phyloP scores from a whole-genome alignment of 2,329 filamentous ascomycete genomes.

The Botrytis fabae region DNA sequence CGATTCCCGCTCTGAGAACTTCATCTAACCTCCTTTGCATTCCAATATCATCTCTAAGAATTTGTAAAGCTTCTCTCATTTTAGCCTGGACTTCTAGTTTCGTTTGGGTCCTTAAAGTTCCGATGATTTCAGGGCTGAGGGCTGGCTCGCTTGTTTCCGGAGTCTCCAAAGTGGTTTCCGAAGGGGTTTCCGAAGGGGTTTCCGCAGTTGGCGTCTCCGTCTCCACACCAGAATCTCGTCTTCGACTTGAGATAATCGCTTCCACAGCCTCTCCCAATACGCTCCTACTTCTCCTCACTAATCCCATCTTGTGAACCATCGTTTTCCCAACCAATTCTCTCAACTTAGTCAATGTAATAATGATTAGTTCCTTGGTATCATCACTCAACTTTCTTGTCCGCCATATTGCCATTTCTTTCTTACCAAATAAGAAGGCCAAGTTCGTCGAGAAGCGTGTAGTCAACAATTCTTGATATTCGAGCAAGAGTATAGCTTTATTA shows the following conservation, averaged over 20 bases:
- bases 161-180: neutral
- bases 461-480: conserved; percentile 20
- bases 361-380: conserved; percentile 20
- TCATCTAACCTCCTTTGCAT: conserved; percentile 21
- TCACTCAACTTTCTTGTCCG: conserved; percentile 18
- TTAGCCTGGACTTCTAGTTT: conserved; percentile 4
- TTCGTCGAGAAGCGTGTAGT: conserved; percentile 21
- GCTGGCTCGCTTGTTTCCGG: neutral
- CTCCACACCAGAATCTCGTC: conserved; percentile 8
- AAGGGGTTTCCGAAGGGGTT: neutral
- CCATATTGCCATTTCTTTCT: conserved; percentile 21
- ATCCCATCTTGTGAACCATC: conserved; percentile 19
- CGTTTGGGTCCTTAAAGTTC: neutral
- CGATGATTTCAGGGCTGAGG: neutral
- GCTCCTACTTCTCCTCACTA: conserved; percentile 20
- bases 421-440: conserved; percentile 19
- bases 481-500: conserved; percentile 5
- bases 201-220: neutral
- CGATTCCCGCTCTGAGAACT: conserved; percentile 18
- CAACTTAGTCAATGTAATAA: conserved; percentile 21
- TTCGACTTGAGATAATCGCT: conserved; percentile 7
- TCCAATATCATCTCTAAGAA: conserved; percentile 8
- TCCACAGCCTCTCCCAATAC: conserved; percentile 12
- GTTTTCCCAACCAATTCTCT: conserved; percentile 22
- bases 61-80: conserved; percentile 9